A percentile compares a stretch with the other conserved stretches of the same genome.
phyloP scores from a whole-genome alignment of 106 monocot species.

The Acanthochlamys bracteata region DNA sequence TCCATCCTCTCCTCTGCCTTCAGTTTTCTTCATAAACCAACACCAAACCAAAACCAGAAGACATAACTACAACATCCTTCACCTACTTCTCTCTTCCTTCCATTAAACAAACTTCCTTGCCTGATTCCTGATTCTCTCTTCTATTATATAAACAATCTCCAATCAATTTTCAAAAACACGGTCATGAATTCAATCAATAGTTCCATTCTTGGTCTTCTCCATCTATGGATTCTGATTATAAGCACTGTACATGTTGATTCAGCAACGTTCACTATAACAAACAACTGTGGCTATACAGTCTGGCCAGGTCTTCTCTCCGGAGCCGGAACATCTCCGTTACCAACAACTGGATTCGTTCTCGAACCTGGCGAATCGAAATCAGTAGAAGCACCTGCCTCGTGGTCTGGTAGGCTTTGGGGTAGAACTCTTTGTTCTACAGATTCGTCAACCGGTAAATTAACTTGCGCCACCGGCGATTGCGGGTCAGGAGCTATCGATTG shows the following conservation, averaged over 20 bases:
- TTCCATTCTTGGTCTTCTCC: background rate
- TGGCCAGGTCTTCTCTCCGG: constrained; percentile 29
- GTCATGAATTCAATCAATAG: no score
- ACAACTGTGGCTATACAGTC: constrained; percentile 23
- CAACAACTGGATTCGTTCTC: constrained; percentile 23
- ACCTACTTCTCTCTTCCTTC: no score
- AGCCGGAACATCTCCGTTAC: constrained; percentile 12
- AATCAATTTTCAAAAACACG: no score
- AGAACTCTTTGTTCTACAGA: constrained; percentile 29
- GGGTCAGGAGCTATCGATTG: constrained; percentile 29
- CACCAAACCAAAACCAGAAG: no score
- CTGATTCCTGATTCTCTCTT: no score
- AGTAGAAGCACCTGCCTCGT: constrained; percentile 21
- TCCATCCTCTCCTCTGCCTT: no score
- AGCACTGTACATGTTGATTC: constrained; percentile 5
- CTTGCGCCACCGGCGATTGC: constrained; percentile 44
- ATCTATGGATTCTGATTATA: background rate
- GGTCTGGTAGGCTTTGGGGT: constrained; percentile 58
- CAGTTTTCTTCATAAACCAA: no score
- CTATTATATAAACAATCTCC: no score
- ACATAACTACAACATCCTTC: no score
- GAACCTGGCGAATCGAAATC: constrained; percentile 11
- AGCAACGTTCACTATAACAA: constrained; percentile 18
- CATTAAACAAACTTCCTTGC: no score
- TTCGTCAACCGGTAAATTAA: constrained; percentile 6